Evolutionary conservation across 202 grass and related monocot species (phyloP), one percentile per base, ranked within the genome.

Genomic region (Hordeum pubiflorum): DNA sequence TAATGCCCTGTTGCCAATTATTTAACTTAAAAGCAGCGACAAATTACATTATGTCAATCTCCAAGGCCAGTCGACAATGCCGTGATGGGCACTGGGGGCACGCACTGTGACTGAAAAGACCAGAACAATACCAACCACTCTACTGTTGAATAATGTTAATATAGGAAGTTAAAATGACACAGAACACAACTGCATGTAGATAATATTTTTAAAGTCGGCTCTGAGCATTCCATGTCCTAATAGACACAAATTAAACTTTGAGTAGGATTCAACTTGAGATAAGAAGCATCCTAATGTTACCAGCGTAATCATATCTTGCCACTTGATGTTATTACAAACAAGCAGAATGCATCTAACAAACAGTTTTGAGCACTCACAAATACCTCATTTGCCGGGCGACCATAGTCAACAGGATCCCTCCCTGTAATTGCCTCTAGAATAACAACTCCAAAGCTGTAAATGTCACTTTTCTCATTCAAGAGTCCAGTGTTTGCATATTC

Each of bases 391-490:
- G 90, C 43, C 26, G 96, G 85, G 33, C 87, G 96, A 31, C 84
- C 82, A 90, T 99, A 99, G 83, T 99, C 96, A 41, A 99, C 89
- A 86, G 96, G 96, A 86, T 99, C 92, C 80, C 96, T 90, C 68
- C 96, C 96, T 50, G 96, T 99, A 86, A 95, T 95, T 68, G 96
- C 96, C 77, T 99, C 96, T 75, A 99, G 92, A 40, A 99, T 83
- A 85, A 99, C 92, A 76, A 99, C 96, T 72, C 96, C 96, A 77
- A 99, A 99, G 82, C 96, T 99, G 75, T 99, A 99, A 75, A 99
- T 81, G 37, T 99, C 96, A 80, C 96, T 99, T 91, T 99, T 99
- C 81, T 99, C 96, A 69, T 99, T 99, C 75, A 99, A 79, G 37
- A 99, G 80, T 60, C 96, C 96, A 83, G 91, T 95, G 80, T 99